A percentile compares a stretch with the other conserved stretches of the same genome.
Evolutionary conservation across 345 rosid genomes (phyloP).

Genomic region (Gossypium anomalum): DNA sequence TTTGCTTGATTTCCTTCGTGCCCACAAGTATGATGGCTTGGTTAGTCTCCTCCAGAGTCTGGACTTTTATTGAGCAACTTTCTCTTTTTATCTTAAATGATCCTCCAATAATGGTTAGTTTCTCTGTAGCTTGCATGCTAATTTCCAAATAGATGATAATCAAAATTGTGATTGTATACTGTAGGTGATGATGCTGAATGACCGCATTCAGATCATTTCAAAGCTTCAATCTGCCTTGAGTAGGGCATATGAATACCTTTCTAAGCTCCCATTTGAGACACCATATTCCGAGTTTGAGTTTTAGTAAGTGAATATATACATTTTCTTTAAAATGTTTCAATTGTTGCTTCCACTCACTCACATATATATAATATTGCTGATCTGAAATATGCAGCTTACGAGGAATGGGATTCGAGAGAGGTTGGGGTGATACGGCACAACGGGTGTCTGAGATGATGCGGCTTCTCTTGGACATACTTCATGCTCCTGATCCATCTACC

Average conservation of each 20-base stretch:
- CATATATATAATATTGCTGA: neutral
- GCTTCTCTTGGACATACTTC: conserved; percentile 59
- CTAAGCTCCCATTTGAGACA: conserved; percentile 36
- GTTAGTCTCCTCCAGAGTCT: conserved; percentile 21
- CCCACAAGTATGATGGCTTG: conserved; percentile 76
- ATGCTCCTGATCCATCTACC: conserved; percentile 59
- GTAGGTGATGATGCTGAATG: conserved; percentile 63
- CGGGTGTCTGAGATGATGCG: conserved; percentile 45
- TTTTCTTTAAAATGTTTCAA: neutral
- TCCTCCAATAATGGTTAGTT: neutral
- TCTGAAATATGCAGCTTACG: conserved; percentile 30
- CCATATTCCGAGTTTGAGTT: conserved; percentile 53
- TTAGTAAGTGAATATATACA: conserved; percentile 28
- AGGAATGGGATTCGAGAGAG: conserved; percentile 62
- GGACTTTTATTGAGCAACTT: neutral
- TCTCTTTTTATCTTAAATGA: neutral
- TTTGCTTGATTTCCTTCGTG: conserved; percentile 69
- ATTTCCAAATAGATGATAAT: too few species aligned
- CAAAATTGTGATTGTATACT: neutral
- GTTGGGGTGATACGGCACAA: conserved; percentile 54
- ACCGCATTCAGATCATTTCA: conserved; percentile 35
- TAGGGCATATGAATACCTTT: conserved; percentile 53
- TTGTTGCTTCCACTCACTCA: neutral
- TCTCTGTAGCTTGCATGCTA: conserved; percentile 14
- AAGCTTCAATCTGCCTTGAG: conserved; percentile 48